Base-by-base conservation (phyloP, 2,329 filamentous ascomycete species). In the Aspergillus fijiensis region DNA sequence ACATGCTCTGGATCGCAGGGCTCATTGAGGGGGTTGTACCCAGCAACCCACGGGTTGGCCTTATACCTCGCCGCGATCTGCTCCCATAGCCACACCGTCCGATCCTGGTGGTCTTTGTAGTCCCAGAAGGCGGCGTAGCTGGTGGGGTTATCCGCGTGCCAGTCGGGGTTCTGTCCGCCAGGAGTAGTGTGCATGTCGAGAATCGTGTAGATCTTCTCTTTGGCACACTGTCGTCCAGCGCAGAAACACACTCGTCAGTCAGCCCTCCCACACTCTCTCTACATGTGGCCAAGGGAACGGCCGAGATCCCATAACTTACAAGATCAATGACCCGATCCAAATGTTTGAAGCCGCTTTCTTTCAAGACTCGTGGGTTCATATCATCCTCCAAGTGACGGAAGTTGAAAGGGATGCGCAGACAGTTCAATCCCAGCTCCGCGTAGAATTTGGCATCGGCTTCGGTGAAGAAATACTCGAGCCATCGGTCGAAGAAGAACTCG, bases 341-440 rank as follows among this genome's bases (percentile, higher is more conserved):
- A 60, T 80, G 78, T 67, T 80, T 80, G 68, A 82, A 82, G 0
- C 80, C 80, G 6, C 69, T 69, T 52, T 75, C 69, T 60, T 80
- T 82, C 47, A 82, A 60, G 2, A 80, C 76, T 1, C 74, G 69
- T 0, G 80, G 79, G 35, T 80, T 79, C 75, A 79, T 78, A 62
- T 80, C 77, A 64, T 81, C 79, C 58, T 80, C 78, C 55, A 82
- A 79, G 66, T 82, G 80, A 0, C 81, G 80, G 65, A 87, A 86
- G 67, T 87, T 87, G 72, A 88, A 86, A 0, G 85, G 84, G 2
- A 88, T 72, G 0, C 85, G 80, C 2, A 87, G 75, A 67, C 83
- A 87, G 69, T 87, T 87, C 21, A 87, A 72, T 0, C 82, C 83
- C 2, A 85, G 67, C 0, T 76, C 81, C 1, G 83, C 80, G 64